A percentile compares a stretch with the other conserved stretches of the same genome.
These are phyloP conservation scores for Podospora appendiculata DNA, from an alignment of 495 filamentous ascomycete species.

Conservation along the genomic window DNA sequence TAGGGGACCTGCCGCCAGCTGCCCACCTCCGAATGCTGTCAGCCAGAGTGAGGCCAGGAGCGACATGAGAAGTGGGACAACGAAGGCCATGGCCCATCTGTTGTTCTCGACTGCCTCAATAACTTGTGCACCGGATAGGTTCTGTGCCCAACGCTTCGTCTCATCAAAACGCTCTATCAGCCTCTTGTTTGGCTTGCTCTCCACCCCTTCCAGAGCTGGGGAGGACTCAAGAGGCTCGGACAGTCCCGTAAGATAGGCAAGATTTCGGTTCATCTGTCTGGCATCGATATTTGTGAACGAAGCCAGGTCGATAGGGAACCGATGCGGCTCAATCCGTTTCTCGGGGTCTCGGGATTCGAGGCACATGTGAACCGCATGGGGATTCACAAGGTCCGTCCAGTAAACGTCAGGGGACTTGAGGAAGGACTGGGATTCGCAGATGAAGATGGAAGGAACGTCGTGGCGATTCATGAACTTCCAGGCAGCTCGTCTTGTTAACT, in stretches of 20 bases:
- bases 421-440: constrained; percentile 55
- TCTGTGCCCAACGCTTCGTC: not conserved
- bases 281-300: constrained; percentile 68
- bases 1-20: not conserved
- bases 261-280: constrained; percentile 65
- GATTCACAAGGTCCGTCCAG: constrained; percentile 20
- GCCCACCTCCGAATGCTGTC: not conserved
- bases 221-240: constrained; percentile 14
- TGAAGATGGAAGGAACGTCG: constrained; percentile 56
- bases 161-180: not conserved
- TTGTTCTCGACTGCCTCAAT: not conserved
- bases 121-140: not conserved
- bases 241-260: constrained; percentile 57
- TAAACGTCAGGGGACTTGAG: constrained; percentile 18
- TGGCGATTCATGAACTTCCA: constrained; percentile 60
- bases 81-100: constrained; percentile 5
- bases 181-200: too few relatives aligned
- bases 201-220: constrained; percentile 1
- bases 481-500: constrained; percentile 46
- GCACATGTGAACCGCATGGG: constrained; percentile 54
- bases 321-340: constrained; percentile 44
- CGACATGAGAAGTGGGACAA: constrained; percentile 3
- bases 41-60: not conserved
- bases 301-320: constrained; percentile 63
- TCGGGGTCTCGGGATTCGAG: constrained; percentile 53